Percentiles rank a stretch among this genome's conserved stretches.
Conservation (phyloP, 2,329 filamentous ascomycete species). For the Colletotrichum liaoningense region DNA sequence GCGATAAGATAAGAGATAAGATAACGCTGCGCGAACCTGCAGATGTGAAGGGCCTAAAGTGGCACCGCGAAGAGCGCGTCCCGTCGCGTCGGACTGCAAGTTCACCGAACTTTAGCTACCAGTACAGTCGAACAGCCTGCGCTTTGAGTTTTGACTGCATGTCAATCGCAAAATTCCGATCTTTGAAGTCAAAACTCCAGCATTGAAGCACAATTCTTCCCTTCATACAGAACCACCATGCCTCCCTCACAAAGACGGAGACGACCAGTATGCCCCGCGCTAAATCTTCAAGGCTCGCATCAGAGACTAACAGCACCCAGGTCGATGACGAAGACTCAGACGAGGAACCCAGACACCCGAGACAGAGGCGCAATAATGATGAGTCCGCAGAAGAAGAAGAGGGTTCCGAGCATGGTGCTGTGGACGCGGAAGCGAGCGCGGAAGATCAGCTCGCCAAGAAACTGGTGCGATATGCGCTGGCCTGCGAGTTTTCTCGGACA, state of each 20-base stretch:
- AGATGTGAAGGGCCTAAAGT: conserved; percentile 18
- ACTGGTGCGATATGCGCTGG: conserved; percentile 75
- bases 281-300: not conserved
- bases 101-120: not conserved
- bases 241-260: conserved; percentile 46
- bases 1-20: conserved; percentile 39
- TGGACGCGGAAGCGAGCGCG: conserved; percentile 48
- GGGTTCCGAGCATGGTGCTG: conserved; percentile 49
- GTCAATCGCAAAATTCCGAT: not conserved
- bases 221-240: conserved; percentile 39
- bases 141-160: not conserved
- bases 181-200: not conserved
- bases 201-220: no score
- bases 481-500: conserved; percentile 72
- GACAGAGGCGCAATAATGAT: conserved; percentile 45
- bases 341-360: conserved; percentile 45
- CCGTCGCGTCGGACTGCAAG: not conserved
- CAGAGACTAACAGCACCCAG: conserved; percentile 36
- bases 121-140: not conserved
- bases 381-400: conserved; percentile 45
- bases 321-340: conserved; percentile 44
- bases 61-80: conserved; percentile 17
- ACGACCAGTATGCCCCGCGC: conserved; percentile 43
- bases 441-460: conserved; percentile 71
- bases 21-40: not conserved